Evolutionary conservation across 2,329 filamentous ascomycete species (phyloP).

Genomic region (Knufia fluminis): DNA sequence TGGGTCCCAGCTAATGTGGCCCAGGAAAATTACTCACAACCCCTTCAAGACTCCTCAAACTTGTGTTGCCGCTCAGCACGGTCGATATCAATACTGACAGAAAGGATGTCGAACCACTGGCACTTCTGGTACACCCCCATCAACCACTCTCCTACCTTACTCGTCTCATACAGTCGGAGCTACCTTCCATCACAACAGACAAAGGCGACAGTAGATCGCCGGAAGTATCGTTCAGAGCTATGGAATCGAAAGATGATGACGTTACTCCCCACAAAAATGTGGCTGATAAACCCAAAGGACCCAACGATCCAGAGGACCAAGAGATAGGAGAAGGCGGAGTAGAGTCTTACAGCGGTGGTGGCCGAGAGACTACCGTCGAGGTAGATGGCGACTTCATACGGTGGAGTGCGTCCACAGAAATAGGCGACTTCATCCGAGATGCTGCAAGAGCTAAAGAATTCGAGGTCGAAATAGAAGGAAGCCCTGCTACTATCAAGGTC

Average conservation of each 20-base stretch:
- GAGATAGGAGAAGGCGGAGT: slow-evolving; percentile 49
- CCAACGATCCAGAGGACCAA: slow-evolving; percentile 28
- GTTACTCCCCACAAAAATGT: slow-evolving; percentile 30
- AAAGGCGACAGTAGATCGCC: slow-evolving; percentile 61
- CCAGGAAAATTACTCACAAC: slow-evolving; percentile 70
- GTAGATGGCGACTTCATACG: slow-evolving; percentile 60
- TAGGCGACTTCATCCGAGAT: slow-evolving; percentile 89
- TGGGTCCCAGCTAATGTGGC: not conserved
- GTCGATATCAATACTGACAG: slow-evolving; percentile 50
- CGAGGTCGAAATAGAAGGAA: slow-evolving; percentile 69
- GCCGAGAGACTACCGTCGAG: slow-evolving; percentile 47
- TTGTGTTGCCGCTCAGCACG: slow-evolving; percentile 65
- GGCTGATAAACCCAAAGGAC: slow-evolving; percentile 26
- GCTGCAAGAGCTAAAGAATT: slow-evolving; percentile 79
- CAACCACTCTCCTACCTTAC: slow-evolving; percentile 88
- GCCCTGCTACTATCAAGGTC: slow-evolving; percentile 58
- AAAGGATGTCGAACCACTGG: slow-evolving; percentile 71
- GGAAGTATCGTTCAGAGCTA: slow-evolving; percentile 67
- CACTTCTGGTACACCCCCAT: slow-evolving; percentile 76
- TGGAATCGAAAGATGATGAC: slow-evolving; percentile 59
- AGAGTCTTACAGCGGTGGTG: slow-evolving; percentile 62
- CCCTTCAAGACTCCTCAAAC: slow-evolving; percentile 68
- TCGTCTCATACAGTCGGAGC: slow-evolving; percentile 76
- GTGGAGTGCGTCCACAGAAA: slow-evolving; percentile 81
- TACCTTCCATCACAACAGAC: slow-evolving; percentile 56